Percentiles rank a stretch among this genome's conserved stretches.
Conservation (phyloP, 2,329 filamentous ascomycete species). For the Fusarium duplospermum region DNA sequence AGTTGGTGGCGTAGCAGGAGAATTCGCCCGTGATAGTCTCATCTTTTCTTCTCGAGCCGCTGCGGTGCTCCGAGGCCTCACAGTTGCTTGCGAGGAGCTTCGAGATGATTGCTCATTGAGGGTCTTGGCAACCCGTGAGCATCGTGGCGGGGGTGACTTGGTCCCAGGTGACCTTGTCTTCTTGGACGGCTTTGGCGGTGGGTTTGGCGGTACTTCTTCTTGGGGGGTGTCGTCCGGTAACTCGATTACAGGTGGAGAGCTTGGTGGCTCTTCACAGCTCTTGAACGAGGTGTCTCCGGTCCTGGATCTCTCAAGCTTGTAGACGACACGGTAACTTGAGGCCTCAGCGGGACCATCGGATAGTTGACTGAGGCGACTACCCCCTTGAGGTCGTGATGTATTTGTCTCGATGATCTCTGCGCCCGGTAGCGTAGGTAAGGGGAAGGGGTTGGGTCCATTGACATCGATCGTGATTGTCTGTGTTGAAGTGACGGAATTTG, state of each 20-base stretch:
- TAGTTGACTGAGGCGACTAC: conserved; percentile 25
- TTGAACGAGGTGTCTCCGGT: conserved; percentile 56
- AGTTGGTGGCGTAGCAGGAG: conserved; percentile 18
- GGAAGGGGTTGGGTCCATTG: conserved; percentile 61
- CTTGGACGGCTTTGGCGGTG: conserved; percentile 24
- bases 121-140: conserved; percentile 13
- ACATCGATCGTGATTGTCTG: conserved; percentile 75
- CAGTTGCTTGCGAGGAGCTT: conserved; percentile 1
- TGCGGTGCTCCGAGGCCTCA: conserved; percentile 5
- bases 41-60: conserved; percentile 19
- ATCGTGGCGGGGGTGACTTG: conserved; percentile 26
- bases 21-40: conserved; percentile 14
- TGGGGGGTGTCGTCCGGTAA: conserved; percentile 38
- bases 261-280: conserved; percentile 45
- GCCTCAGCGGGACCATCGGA: conserved; percentile 41
- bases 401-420: conserved; percentile 69
- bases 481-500: conserved; percentile 68
- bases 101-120: conserved; percentile 14
- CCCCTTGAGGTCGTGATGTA: conserved; percentile 42
- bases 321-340: conserved; percentile 66
- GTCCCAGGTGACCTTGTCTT: conserved; percentile 6
- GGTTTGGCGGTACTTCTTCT: conserved; percentile 10
- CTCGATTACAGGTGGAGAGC: conserved; percentile 43
- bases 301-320: conserved; percentile 67
- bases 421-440: conserved; percentile 66